These are phyloP conservation scores for Zygnema circumcarinatum DNA, from an alignment of 139 green algal species.

Conservation along the genomic window DNA sequence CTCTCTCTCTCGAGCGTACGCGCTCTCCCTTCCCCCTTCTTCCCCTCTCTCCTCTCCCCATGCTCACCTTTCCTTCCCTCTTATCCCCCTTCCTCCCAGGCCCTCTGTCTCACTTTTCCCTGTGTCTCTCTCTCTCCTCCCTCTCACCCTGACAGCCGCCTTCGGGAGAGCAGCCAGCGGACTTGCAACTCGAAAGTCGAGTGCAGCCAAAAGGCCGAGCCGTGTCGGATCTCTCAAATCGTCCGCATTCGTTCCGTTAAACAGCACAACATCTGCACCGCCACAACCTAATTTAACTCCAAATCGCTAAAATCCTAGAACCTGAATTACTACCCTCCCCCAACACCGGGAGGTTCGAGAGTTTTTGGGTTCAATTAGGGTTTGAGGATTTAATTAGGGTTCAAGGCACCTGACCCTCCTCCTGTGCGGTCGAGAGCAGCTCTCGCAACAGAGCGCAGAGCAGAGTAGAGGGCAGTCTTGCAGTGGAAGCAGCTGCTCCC, in stretches of 20 bases:
- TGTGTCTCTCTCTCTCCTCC: slow-evolving; percentile 20
- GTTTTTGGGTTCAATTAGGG: no score
- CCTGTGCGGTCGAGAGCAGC: neutral
- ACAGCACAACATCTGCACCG: slow-evolving; percentile 13
- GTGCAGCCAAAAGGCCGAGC: slow-evolving; percentile 51
- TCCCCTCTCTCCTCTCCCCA: neutral
- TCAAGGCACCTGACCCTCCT: neutral
- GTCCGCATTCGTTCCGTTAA: slow-evolving; percentile 60
- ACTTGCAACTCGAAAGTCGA: slow-evolving; percentile 21
- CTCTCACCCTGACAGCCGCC: slow-evolving; percentile 24
- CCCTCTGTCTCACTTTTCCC: neutral
- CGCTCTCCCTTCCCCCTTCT: neutral
- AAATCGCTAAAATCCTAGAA: no score
- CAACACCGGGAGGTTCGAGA: no score
- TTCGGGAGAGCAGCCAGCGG: slow-evolving; percentile 46
- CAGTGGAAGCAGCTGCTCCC: slow-evolving; percentile 52
- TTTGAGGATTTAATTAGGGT: no score
- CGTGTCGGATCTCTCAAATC: slow-evolving; percentile 54
- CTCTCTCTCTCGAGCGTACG: neutral
- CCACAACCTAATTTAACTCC: no score
- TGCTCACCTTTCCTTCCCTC: neutral
- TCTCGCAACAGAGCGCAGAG: slow-evolving; percentile 14
- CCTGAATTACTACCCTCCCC: no score
- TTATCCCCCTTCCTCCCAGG: neutral
- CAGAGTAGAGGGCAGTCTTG: slow-evolving; percentile 55